phyloP scores from a whole-genome alignment of 352 stramenopile species.

The Blastocystis sp. region DNA sequence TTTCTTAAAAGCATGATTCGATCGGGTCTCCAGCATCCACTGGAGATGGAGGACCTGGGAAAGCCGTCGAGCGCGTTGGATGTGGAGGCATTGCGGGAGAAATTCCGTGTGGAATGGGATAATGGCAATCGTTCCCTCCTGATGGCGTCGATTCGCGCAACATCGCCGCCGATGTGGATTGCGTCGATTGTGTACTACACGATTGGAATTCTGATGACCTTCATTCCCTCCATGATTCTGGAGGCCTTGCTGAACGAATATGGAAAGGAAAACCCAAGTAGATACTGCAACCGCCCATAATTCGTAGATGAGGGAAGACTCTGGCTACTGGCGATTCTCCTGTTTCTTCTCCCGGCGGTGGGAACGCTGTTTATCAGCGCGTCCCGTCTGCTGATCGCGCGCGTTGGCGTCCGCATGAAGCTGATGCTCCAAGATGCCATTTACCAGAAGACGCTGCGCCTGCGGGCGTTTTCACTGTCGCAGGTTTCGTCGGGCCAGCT shows the following conservation, averaged over 20 bases:
- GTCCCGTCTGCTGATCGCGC: background rate
- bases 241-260: background rate
- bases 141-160: background rate
- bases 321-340: background rate
- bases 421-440: background rate
- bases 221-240: background rate
- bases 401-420: background rate
- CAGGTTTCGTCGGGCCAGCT: slow-evolving; percentile 7
- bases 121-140: background rate
- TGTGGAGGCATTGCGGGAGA: background rate
- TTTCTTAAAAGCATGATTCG: background rate
- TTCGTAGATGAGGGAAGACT: background rate
- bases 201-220: background rate
- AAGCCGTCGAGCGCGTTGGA: background rate
- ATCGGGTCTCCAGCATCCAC: background rate
- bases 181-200: background rate
- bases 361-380: background rate
- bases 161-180: background rate
- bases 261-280: background rate
- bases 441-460: background rate
- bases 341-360: background rate
- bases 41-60: background rate
- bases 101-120: background rate
- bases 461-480: background rate
- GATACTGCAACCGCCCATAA: background rate